Base-by-base conservation (phyloP, 148 eudicot species). In the Drosera capensis region DNA sequence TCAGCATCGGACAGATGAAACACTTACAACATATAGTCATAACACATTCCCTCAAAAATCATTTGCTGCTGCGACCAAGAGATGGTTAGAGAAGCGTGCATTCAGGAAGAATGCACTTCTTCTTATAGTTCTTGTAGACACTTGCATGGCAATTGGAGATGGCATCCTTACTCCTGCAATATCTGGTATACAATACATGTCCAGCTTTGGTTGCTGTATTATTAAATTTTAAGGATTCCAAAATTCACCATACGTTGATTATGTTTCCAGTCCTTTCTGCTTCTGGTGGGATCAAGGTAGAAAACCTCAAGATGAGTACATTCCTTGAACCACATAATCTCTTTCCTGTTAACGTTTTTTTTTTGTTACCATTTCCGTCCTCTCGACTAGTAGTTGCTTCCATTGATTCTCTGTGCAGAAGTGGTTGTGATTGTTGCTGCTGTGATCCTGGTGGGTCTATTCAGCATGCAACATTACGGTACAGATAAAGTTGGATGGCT, bases 401-500 rank as follows among this genome's bases (percentile, higher is more conserved):
- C 13, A 7, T 7, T 15, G 13, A 34, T 34, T 1, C 20, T 48
- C 20, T 26, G 28, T 40, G 74, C 82, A 90, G 99, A 71, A 65
- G 62, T 84, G 9, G 94, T 90, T 26, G 80, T 90, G 49, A 35
- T 90, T 53, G 95, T 90, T 21, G 84, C 99, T 47, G 99, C 78
- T 19, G 59, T 80, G 36, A 84, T 90, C 45, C 64, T 90, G 55
- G 78, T 90, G 26, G 92, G 87, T 30, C 66, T 90, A 54, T 90
- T 90, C 62, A 84, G 93, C 68, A 44, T 90, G 79, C 99, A 90
- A 60, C 99, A 80, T 52, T 90, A 80, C 55, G 99, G 99, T 30
- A 81, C 95, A 0, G 99, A 90, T 60, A 90, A 63, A 70, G 99
- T 90, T 40, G 95, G 99, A 49, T 90, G 95, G 95, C 78, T 90